phyloP scores from a whole-genome alignment of 495 filamentous ascomycete species.

The Aspergillus sclerotiicarbonarius region DNA sequence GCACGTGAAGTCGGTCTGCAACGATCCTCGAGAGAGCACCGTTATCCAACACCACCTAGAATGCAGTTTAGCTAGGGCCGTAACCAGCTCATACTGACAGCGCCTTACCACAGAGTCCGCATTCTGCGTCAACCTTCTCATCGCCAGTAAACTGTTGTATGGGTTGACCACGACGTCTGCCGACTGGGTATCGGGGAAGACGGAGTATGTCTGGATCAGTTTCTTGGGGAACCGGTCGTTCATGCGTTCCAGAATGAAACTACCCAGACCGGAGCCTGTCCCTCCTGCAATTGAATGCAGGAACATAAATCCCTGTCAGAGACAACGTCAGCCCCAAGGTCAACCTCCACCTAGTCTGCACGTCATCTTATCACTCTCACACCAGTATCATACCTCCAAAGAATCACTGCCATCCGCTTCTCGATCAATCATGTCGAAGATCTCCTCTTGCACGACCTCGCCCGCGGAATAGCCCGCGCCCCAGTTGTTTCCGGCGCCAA shows the following conservation, averaged over 20 bases:
- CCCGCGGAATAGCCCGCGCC: slow-evolving; percentile 92
- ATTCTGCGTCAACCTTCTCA: slow-evolving; percentile 89
- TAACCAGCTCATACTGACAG: neutral
- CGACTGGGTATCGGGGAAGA: slow-evolving; percentile 89
- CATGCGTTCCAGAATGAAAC: slow-evolving; percentile 91
- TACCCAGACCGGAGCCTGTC: slow-evolving; percentile 90
- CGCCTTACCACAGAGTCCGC: slow-evolving; percentile 81
- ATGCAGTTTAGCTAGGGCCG: slow-evolving; percentile 8
- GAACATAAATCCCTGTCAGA: slow-evolving; percentile 84
- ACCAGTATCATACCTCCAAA: slow-evolving; percentile 61
- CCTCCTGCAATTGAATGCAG: slow-evolving; percentile 97
- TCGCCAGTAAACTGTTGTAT: slow-evolving; percentile 92
- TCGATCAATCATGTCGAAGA: slow-evolving; percentile 99
- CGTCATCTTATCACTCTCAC: neutral
- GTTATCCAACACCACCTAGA: slow-evolving; percentile 88
- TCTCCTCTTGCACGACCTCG: slow-evolving; percentile 89
- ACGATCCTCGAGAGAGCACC: slow-evolving; percentile 91
- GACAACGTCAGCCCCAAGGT: neutral
- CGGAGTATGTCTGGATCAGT: slow-evolving; percentile 97
- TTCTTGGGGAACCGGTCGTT: slow-evolving; percentile 99
- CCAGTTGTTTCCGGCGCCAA: slow-evolving; percentile 97
- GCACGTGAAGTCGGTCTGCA: slow-evolving; percentile 88
- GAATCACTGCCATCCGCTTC: slow-evolving; percentile 98
- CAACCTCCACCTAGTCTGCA: neutral
- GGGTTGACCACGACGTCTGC: slow-evolving; percentile 95